These are phyloP conservation scores for Diaporthe sp. DNA, from an alignment of 2,329 filamentous ascomycete species.

Conservation along the genomic window DNA sequence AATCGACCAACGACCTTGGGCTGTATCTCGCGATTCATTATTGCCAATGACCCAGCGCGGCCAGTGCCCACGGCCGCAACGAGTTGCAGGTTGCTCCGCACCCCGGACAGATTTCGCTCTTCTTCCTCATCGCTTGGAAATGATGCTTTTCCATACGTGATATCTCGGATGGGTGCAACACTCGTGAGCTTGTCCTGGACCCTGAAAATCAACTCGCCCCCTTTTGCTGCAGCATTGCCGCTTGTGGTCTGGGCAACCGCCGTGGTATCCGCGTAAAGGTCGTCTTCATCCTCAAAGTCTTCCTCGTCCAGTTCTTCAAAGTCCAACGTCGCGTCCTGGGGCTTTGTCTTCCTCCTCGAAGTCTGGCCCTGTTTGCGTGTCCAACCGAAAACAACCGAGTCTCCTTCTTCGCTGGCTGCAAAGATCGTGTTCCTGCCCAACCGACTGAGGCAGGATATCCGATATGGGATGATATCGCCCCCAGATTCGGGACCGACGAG, in stretches of 20 bases:
- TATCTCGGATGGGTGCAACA: conserved; percentile 81
- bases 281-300: conserved; percentile 69
- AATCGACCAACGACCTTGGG: conserved; percentile 77
- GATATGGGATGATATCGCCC: conserved; percentile 68
- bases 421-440: conserved; percentile 80
- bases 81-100: conserved; percentile 67
- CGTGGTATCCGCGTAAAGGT: conserved; percentile 72
- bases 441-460: conserved; percentile 75
- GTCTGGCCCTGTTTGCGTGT: conserved; percentile 70
- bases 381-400: conserved; percentile 87
- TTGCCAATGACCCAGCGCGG: conserved; percentile 75
- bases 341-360: conserved; percentile 71
- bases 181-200: conserved; percentile 82
- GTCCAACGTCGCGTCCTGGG: conserved; percentile 64
- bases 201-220: conserved; percentile 77
- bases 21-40: conserved; percentile 82
- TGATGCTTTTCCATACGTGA: conserved; percentile 73
- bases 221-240: conserved; percentile 55
- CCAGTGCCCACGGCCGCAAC: conserved; percentile 72
- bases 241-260: conserved; percentile 47
- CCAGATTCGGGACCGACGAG: conserved; percentile 71
- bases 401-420: conserved; percentile 83
- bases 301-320: conserved; percentile 59
- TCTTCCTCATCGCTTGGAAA: conserved; percentile 57
- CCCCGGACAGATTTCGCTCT: conserved; percentile 54